These are phyloP conservation scores for Pythium phragmiticola DNA, from an alignment of 352 stramenopile species.

Conservation along the genomic window DNA sequence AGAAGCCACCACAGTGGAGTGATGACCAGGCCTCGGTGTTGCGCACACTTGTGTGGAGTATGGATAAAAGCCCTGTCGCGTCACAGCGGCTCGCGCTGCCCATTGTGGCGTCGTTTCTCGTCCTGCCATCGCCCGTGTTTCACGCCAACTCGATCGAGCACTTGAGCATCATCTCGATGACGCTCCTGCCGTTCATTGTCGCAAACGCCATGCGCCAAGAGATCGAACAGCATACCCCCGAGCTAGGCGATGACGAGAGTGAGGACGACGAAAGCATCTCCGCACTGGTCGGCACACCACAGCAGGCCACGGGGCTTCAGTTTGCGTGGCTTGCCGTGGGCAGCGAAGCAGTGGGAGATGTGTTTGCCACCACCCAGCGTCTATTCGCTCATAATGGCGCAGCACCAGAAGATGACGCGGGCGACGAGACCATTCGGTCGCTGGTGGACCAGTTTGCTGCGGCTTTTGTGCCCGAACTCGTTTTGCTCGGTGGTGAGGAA, in stretches of 20 bases:
- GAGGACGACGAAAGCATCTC: neutral
- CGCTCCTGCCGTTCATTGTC: conserved; percentile 36
- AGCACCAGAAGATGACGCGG: neutral
- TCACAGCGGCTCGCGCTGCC: conserved; percentile 18
- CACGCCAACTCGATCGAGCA: conserved; percentile 36
- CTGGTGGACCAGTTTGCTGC: conserved; percentile 14
- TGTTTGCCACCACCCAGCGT: neutral
- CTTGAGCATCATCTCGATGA: conserved; percentile 41
- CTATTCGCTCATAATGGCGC: neutral
- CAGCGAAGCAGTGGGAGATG: neutral
- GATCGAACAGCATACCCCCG: too few relatives aligned
- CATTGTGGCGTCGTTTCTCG: conserved; percentile 27
- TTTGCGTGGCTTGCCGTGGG: conserved; percentile 17
- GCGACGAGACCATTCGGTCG: neutral
- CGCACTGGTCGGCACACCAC: neutral
- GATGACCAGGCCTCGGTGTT: conserved; percentile 44
- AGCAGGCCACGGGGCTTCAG: conserved; percentile 2
- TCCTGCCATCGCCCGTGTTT: conserved; percentile 38
- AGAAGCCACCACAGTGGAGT: conserved; percentile 50
- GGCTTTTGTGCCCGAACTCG: conserved; percentile 16
- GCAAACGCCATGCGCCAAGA: neutral
- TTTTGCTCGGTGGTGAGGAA: conserved; percentile 6
- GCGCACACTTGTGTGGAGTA: conserved; percentile 41
- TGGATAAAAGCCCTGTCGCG: conserved; percentile 4
- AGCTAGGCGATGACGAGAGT: neutral